Base-by-base conservation (phyloP, 2,329 filamentous ascomycete species). In the Curvularia sp. region DNA sequence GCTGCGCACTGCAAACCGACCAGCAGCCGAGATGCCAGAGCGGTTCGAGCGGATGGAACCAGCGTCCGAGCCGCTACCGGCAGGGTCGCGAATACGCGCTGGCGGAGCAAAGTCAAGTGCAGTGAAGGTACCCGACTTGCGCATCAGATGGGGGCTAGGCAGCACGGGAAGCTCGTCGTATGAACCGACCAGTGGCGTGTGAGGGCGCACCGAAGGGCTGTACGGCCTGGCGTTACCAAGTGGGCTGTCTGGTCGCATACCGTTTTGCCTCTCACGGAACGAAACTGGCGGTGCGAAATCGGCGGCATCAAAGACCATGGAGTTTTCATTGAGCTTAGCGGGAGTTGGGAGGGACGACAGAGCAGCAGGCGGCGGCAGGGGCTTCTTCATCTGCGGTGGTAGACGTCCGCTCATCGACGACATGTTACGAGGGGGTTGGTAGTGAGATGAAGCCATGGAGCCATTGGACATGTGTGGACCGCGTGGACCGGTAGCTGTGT, bases 121-220 rank as follows among this genome's bases (percentile, higher is more conserved):
- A 3, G 90, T 94, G 72, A 93, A 94, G 0, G 90, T 91, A 61
- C 86, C 82, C 1, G 90, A 93, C 72, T 92, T 93, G 72, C 90
- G 87, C 50, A 95, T 83, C 70, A 87, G 69, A 74, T 93, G 89
- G 41, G 95, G 93, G 84, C 93, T 97, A 38, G 95, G 95, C 63
- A 99, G 88, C 8, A 85, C 84, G 12, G 89, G 79, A 61, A 98
- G 87, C 58, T 98, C 94, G 56, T 98, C 94, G 77, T 93, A 97
- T 5, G 93, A 85, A 59, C 89, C 92, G 24, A 85, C 88, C 39
- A 97, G 83, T 0, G 93, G 93, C n/a, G 88, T 90, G 73, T 91
- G 89, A 30, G 86, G 85, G 15, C 89, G 87, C 2, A 93, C 84
- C 38, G 83, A 82, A n/a, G 90, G 88, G 56, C 88, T 88, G 80